A percentile compares a stretch with the other conserved stretches of the same genome.
Evolutionary conservation across 2,329 filamentous ascomycete species (phyloP).

Genomic region (Colletotrichum somersetense): DNA sequence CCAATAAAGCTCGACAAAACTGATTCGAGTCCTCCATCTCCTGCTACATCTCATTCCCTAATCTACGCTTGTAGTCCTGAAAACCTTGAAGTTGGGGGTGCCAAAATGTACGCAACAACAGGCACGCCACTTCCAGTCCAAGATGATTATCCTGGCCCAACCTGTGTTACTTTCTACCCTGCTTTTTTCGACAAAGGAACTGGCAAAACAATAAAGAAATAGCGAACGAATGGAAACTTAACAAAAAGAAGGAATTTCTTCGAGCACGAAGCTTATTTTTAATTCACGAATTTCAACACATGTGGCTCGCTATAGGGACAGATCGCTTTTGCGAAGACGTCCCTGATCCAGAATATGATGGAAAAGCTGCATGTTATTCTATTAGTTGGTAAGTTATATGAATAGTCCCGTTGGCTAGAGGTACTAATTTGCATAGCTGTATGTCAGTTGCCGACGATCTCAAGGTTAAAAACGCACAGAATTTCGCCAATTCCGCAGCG

Average conservation of each 20-base stretch:
- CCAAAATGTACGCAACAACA: not conserved
- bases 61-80: not conserved
- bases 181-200: not conserved
- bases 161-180: not conserved
- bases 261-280: not conserved
- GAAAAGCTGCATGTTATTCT: not conserved
- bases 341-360: not conserved
- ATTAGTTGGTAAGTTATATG: not conserved
- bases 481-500: not conserved
- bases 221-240: not conserved
- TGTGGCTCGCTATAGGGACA: not conserved
- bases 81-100: not conserved
- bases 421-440: not conserved
- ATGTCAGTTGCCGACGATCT: not conserved
- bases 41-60: not conserved
- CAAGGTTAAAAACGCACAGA: not conserved
- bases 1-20: not conserved
- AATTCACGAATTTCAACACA: not conserved
- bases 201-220: not conserved
- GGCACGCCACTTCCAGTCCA: not conserved
- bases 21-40: not conserved
- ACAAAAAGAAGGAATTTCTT: no score
- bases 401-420: not conserved
- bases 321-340: not conserved
- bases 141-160: no score